Evolutionary conservation across 169 alveolate species (phyloP), one percentile per base, ranked within the genome.

Genomic region (Miamiensis avidus): DNA sequence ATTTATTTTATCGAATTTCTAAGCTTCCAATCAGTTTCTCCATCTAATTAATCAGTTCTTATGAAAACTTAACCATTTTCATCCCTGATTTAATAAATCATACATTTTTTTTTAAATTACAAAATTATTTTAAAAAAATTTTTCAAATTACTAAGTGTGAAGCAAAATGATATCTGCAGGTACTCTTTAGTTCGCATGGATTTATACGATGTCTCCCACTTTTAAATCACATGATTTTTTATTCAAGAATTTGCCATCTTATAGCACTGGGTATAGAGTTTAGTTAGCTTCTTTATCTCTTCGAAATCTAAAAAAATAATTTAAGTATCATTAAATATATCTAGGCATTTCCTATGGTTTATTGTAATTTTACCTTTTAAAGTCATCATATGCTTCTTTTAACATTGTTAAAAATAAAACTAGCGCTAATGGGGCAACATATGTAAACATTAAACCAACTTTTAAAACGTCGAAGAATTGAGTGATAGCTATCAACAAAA

Each of bases 11-110:
- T 93, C 11, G 99, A 99, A 87, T 97, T 96, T 88, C 99, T 95
- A 78, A 98, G 96, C 93, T 99, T 99, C 99, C 99, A 99, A 91
- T 99, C 99, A 72, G 99, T 99, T 89, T 99, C 99, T 29, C 99
- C 99, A 92, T 99, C 99, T 76, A 99, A 93, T 89, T 99, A 98
- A 89, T 98, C 99, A n/a, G 99, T 99, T 74, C 99, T 96, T 34
- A 98, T 97, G 92, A 96, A 98, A n/a, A 95, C 91, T 77, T 92
- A 82, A 76, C 95, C 96, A 83, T 69, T 82, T 82, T 78, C 87
- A 73, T 81, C 90, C 91, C 69, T 49, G 4, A 49, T 11, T 49
- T 49, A 49, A 49, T 11, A 49, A 49, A 11, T 11, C 4, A 75
- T 93, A 85, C 0, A 91, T 96, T 31, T 90, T 81, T 76, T 89